Percentiles rank a stretch among this genome's conserved stretches.
These are phyloP conservation scores for Ambrosia artemisiifolia DNA, from an alignment of 129 eudicot species.

Conservation along the genomic window DNA sequence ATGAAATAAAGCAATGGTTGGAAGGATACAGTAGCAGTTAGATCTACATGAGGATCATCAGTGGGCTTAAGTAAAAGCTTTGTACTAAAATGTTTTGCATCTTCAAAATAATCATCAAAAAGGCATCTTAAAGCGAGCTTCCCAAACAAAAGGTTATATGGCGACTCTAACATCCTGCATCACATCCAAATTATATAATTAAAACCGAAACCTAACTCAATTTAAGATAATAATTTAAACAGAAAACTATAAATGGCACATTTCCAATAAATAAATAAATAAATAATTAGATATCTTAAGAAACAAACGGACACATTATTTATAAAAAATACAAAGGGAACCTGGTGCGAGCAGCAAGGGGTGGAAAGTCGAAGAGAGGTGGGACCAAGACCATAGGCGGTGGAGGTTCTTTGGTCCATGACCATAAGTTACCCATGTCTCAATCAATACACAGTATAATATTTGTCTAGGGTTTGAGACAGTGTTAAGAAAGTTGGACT, in stretches of 20 bases:
- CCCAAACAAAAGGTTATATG: constrained; percentile 72
- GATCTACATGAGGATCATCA: constrained; percentile 79
- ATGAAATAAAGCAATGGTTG: constrained; percentile 5
- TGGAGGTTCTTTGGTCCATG: constrained; percentile 46
- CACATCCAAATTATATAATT: constrained; percentile 4
- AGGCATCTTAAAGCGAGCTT: constrained; percentile 72
- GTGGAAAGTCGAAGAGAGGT: constrained; percentile 95
- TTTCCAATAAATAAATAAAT: too few species aligned
- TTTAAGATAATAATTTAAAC: too few species aligned
- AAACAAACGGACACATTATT: too few species aligned
- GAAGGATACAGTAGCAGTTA: constrained; percentile 74
- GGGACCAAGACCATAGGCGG: constrained; percentile 95
- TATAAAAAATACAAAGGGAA: neutral
- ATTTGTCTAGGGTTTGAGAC: neutral
- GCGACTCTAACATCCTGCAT: constrained; percentile 84
- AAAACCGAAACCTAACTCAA: neutral
- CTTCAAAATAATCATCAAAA: constrained; percentile 79
- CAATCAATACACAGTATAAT: neutral
- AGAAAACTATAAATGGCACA: too few species aligned
- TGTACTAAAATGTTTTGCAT: constrained; percentile 58
- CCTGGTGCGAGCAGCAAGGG: constrained; percentile 95
- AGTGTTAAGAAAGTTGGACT: too few species aligned
- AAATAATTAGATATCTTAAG: too few species aligned
- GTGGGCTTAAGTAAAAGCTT: constrained; percentile 80
- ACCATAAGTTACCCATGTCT: constrained; percentile 56